These are phyloP conservation scores for Coelastrella sp. DNA, from an alignment of 139 green algal genomes.

Conservation along the genomic window DNA sequence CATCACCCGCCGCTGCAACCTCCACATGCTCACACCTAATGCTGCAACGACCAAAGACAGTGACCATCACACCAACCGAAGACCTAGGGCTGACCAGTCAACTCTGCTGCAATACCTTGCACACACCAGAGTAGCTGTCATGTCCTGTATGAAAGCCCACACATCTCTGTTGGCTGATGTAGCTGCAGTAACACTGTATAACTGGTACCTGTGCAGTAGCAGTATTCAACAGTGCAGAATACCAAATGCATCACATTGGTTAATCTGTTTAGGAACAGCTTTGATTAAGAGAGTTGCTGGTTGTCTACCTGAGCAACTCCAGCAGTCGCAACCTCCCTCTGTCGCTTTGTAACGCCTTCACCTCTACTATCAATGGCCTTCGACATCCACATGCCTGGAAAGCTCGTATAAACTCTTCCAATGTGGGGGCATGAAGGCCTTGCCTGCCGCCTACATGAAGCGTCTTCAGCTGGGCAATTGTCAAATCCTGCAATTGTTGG, in stretches of 20 bases:
- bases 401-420: slow-evolving; percentile 18
- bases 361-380: slow-evolving; percentile 14
- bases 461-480: background rate
- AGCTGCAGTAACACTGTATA: too few species aligned
- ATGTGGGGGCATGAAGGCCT: slow-evolving; percentile 21
- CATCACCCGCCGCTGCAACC: too few species aligned
- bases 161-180: too few species aligned
- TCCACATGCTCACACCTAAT: too few species aligned
- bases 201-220: too few species aligned
- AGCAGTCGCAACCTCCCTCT: background rate
- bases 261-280: background rate
- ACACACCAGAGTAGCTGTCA: too few species aligned
- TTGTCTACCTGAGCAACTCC: slow-evolving; percentile 18
- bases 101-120: background rate
- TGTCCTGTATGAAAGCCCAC: too few species aligned
- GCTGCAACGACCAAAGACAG: too few species aligned
- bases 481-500: slow-evolving; percentile 2
- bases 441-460: slow-evolving; percentile 1
- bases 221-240: too few species aligned
- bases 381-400: slow-evolving; percentile 5
- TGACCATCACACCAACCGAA: too few species aligned
- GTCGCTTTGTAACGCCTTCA: slow-evolving; percentile 3
- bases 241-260: too few species aligned
- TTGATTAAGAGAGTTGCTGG: background rate
- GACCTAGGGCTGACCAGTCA: background rate